Evolutionary conservation across 768 basidiomycete genomes (phyloP), one percentile per base, ranked within the genome.

Genomic region (Lactarius pseudohatsudake): DNA sequence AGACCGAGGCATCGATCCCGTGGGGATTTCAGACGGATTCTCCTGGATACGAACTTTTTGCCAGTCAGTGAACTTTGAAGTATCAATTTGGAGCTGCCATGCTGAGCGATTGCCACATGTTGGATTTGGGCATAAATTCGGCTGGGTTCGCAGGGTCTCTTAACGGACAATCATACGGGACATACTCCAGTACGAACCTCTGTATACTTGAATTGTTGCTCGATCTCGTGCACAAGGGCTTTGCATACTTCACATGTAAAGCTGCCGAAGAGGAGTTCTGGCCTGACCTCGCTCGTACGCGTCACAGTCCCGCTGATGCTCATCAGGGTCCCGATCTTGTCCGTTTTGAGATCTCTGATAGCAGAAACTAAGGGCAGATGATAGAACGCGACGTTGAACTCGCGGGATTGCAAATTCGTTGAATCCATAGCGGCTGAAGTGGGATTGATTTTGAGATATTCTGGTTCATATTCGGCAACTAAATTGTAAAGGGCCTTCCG

Each of bases 141-240:
- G 97, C 94, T 98, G 67, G 11, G 68, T 22, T 50, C 8, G 67
- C 43, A n/a, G 50, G 43, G 9, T 41, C 28, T 38, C 38, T 32
- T 57, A 57, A 15, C 34, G 59, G 50, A 28, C 70, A 77, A 22
- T 50, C 3, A 30, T 26, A 22, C 62, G 2, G 15, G 15, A 36
- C 1, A 59, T 47, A 9, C 13, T 16, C 15, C 15, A 50, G 26
- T 22, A 61, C 74, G 59, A 70, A 95, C 95, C 82, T 98, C 97
- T 22, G 97, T 99, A 75, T 98, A 98, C 75, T 98, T 99, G 85
- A 99, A 99, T 75, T 99, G 97, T 75, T 99, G 97, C 75, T 99
- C 97, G 57, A 99, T 88, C 73, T 98, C 96, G 62, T 90, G 86
- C 30, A 98, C 89, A 13, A 90, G 80, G 36, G 91, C 92, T 56